Evolutionary conservation across 1,284 basidiomycete genomes (phyloP).

Genomic region (Moniliella sp.): DNA sequence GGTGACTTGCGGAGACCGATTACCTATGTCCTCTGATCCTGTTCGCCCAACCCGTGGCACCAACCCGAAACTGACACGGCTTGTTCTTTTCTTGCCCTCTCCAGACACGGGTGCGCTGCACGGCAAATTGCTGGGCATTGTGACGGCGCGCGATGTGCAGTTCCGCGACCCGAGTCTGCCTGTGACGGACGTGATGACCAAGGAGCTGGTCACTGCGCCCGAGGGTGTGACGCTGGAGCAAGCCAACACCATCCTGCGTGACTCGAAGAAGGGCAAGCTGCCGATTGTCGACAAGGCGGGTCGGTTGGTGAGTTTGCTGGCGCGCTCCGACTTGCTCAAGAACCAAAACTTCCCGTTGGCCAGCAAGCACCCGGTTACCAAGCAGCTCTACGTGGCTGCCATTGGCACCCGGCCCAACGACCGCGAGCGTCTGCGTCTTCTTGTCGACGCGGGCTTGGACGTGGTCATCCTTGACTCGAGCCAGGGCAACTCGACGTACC

Average conservation of each 20-base stretch:
- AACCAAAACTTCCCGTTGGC: conserved; percentile 92
- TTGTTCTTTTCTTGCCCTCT: background rate
- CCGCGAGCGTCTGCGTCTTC: conserved; percentile 57
- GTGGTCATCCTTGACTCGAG: conserved; percentile 87
- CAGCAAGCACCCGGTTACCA: conserved; percentile 69
- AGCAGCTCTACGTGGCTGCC: conserved; percentile 93
- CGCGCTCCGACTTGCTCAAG: conserved; percentile 82
- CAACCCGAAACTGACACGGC: conserved; percentile 2
- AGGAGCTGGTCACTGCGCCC: conserved; percentile 25
- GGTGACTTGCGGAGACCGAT: conserved; percentile 50
- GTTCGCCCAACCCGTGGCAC: background rate
- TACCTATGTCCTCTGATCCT: conserved; percentile 35
- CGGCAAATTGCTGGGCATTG: conserved; percentile 82
- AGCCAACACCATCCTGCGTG: conserved; percentile 81
- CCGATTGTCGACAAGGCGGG: conserved; percentile 36
- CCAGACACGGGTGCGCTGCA: conserved; percentile 64
- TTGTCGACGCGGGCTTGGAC: conserved; percentile 83
- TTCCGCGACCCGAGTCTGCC: conserved; percentile 53
- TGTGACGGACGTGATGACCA: conserved; percentile 76
- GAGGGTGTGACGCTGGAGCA: conserved; percentile 49
- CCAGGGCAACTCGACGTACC: conserved; percentile 83
- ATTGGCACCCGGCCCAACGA: conserved; percentile 80
- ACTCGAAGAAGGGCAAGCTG: conserved; percentile 92
- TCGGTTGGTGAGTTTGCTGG: conserved; percentile 24
- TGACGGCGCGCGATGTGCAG: conserved; percentile 86